These are phyloP conservation scores for Grosmannia serpens DNA, from an alignment of 2,329 filamentous ascomycete genomes.

Conservation along the genomic window DNA sequence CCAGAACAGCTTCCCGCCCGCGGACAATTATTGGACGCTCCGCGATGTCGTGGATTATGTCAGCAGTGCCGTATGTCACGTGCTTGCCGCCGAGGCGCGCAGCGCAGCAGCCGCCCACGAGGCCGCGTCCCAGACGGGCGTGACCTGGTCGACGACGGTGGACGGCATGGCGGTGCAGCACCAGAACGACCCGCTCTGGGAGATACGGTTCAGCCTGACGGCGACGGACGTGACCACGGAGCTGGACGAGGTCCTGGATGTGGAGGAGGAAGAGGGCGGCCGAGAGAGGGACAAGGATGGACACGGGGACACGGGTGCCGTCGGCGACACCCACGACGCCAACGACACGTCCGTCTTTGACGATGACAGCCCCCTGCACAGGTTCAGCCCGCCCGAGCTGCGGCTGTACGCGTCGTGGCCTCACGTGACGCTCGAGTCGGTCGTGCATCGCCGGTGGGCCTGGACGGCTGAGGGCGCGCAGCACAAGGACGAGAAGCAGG, in stretches of 20 bases:
- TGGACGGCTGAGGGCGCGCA: conserved; percentile 4
- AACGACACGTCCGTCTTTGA: conserved; percentile 23
- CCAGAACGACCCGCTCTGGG: conserved; percentile 14
- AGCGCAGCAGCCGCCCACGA: conserved; percentile 14
- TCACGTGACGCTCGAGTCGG: not conserved
- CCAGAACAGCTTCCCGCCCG: conserved; percentile 26
- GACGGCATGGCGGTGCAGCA: conserved; percentile 9
- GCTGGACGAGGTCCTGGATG: conserved; percentile 1
- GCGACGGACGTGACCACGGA: not conserved
- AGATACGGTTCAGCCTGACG: conserved; percentile 22
- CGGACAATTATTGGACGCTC: conserved; percentile 32
- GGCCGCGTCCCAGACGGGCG: conserved; percentile 1
- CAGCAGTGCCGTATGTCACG: conserved; percentile 28
- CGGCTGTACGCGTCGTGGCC: conserved; percentile 12
- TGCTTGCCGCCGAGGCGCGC: conserved; percentile 23
- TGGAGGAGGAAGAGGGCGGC: not conserved
- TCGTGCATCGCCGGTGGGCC: conserved; percentile 6
- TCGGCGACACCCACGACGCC: conserved; percentile 12
- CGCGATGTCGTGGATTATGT: conserved; percentile 34
- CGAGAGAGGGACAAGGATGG: not conserved
- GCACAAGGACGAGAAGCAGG: not conserved
- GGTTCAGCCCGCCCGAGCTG: conserved; percentile 7
- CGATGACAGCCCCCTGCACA: conserved; percentile 17
- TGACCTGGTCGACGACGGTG: conserved; percentile 16
- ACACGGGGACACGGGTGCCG: not conserved